Conservation (phyloP, 371 early-diverging fungal genomes). For the Zancudomyces culisetae region DNA sequence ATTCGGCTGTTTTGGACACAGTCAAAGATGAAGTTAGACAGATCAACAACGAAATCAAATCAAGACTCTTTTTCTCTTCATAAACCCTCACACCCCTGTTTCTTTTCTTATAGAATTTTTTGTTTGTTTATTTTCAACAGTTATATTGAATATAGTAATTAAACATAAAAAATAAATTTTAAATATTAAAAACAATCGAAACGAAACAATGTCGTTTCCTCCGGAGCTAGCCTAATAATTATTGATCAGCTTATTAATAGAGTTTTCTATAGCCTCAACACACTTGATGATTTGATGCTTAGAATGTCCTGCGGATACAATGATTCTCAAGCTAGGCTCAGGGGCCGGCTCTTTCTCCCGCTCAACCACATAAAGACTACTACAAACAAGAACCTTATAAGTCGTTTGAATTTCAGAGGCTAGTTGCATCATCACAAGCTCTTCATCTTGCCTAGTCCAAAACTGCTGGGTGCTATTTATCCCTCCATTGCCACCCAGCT, state of each 20-base stretch:
- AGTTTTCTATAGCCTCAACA: constrained; percentile 31
- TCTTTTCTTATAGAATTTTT: background rate
- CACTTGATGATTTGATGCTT: constrained; percentile 72
- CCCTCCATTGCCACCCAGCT: constrained; percentile 28
- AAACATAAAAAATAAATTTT: background rate
- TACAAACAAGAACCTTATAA: constrained; percentile 60
- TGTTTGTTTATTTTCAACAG: background rate
- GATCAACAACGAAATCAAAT: constrained; percentile 15
- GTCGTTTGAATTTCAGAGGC: constrained; percentile 59
- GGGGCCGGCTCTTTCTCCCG: constrained; percentile 54
- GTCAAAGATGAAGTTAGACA: constrained; percentile 14
- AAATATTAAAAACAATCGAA: too few species aligned
- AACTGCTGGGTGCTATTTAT: background rate
- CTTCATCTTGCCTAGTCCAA: constrained; percentile 30
- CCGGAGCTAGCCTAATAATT: too few species aligned
- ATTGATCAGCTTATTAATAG: too few species aligned
- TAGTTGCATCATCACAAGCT: constrained; percentile 53
- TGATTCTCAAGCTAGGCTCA: constrained; percentile 63
- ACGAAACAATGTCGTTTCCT: too few species aligned
- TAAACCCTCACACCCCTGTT: too few species aligned
- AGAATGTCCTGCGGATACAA: constrained; percentile 50
- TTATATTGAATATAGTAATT: background rate
- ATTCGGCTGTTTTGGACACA: constrained; percentile 45
- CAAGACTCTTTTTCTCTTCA: constrained; percentile 13
- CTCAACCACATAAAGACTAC: constrained; percentile 67